Conservation (phyloP, 2,329 filamentous ascomycete genomes). For the Neodidymelliopsis sp. region DNA sequence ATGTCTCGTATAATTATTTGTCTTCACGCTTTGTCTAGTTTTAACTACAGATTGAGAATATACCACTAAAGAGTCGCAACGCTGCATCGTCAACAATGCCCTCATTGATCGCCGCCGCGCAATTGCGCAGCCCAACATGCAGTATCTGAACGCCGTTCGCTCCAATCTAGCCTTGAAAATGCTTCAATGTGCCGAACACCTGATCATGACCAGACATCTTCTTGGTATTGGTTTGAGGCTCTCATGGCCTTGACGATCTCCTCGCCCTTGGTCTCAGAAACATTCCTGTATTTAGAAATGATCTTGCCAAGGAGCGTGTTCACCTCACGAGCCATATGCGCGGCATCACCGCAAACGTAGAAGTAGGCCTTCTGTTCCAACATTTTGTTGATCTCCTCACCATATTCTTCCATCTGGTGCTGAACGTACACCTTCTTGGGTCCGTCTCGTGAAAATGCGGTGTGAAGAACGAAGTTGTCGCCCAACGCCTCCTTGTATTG, state of each 20-base stretch:
- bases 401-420: constrained; percentile 84
- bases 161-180: constrained; percentile 40
- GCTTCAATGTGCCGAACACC: constrained; percentile 21
- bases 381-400: constrained; percentile 85
- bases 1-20: background rate
- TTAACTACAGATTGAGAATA: constrained; percentile 5
- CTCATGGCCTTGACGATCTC: constrained; percentile 98
- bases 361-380: constrained; percentile 89
- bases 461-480: constrained; percentile 88
- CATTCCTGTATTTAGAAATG: constrained; percentile 80
- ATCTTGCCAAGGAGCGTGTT: constrained; percentile 88
- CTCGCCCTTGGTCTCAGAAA: constrained; percentile 87
- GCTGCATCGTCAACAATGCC: constrained; percentile 9
- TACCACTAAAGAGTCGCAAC: background rate
- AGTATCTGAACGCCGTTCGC: constrained; percentile 31
- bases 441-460: constrained; percentile 91
- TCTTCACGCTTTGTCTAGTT: constrained; percentile 20
- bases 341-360: constrained; percentile 97
- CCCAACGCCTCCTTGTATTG: constrained; percentile 83
- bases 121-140: constrained; percentile 5
- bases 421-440: constrained; percentile 96
- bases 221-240: constrained; percentile 94
- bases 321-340: constrained; percentile 95
- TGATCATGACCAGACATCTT: constrained; percentile 70
- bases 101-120: background rate